A percentile compares a stretch with the other conserved stretches of the same genome.
Conservation (phyloP, 148 eudicot genomes). For the Fagopyrum tataricum region DNA sequence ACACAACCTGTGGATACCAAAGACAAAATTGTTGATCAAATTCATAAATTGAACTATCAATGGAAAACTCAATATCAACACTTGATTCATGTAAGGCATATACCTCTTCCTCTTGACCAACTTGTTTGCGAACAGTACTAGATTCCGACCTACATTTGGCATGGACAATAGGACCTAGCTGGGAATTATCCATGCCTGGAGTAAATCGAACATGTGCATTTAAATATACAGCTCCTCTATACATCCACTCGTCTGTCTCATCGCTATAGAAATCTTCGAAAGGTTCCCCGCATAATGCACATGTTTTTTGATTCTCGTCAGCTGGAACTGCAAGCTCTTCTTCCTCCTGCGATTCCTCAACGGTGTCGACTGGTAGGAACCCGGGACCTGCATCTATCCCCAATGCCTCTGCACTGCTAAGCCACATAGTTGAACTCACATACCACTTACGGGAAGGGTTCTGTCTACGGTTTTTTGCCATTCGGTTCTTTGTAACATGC, state of each 20-base stretch:
- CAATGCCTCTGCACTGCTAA: constrained; percentile 77
- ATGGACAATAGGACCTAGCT: constrained; percentile 91
- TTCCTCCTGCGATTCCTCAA: constrained; percentile 62
- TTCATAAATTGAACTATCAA: too few species aligned
- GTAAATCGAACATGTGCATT: constrained; percentile 54
- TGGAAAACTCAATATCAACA: neutral
- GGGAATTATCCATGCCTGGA: constrained; percentile 59
- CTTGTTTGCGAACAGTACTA: constrained; percentile 36
- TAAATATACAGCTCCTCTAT: constrained; percentile 88
- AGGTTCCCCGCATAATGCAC: constrained; percentile 86
- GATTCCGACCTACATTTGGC: constrained; percentile 83
- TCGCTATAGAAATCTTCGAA: constrained; percentile 90
- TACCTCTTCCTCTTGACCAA: constrained; percentile 42
- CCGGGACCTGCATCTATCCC: constrained; percentile 79
- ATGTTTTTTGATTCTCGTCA: constrained; percentile 74
- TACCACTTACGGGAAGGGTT: constrained; percentile 96
- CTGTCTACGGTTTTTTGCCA: constrained; percentile 74
- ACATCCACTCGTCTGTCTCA: constrained; percentile 97
- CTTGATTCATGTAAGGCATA: constrained; percentile 3
- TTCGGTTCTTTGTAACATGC: constrained; percentile 87
- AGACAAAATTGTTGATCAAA: neutral
- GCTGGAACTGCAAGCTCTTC: constrained; percentile 88
- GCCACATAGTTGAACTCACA: constrained; percentile 80
- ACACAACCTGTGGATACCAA: constrained; percentile 1
- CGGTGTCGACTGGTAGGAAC: constrained; percentile 59